These are phyloP conservation scores for Fusarium mexicanum DNA, from an alignment of 2,329 filamentous ascomycete genomes.

Conservation along the genomic window DNA sequence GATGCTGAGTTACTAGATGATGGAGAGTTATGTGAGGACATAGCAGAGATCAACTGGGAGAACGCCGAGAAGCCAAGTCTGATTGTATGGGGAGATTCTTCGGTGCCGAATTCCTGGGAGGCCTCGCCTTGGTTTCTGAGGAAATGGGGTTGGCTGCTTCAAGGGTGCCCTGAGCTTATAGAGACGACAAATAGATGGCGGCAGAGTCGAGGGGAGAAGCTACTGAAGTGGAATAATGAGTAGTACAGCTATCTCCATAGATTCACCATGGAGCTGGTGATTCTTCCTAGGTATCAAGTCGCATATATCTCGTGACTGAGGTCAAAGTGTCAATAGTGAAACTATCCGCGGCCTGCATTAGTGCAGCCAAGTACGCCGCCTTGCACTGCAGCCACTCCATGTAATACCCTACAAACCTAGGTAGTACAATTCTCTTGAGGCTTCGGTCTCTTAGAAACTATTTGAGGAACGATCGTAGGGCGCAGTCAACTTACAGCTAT, in stretches of 20 bases:
- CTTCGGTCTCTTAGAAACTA: no score
- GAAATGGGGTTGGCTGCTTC: constrained; percentile 25
- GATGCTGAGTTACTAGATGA: not conserved
- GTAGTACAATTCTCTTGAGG: no score
- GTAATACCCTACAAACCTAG: no score
- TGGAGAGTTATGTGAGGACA: constrained; percentile 3
- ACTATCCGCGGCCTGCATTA: not conserved
- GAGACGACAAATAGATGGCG: constrained; percentile 21
- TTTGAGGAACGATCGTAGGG: accelerated
- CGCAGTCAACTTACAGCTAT: accelerated
- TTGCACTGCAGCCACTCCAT: no score
- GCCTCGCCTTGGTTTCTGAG: constrained; percentile 7
- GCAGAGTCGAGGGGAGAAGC: constrained; percentile 10
- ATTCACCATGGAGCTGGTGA: no score
- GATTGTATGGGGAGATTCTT: constrained; percentile 24
- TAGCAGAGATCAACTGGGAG: constrained; percentile 1
- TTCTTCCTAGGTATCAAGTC: no score
- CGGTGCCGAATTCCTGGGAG: constrained; percentile 14
- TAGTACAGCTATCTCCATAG: not conserved
- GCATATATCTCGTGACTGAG: no score
- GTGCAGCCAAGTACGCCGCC: not conserved
- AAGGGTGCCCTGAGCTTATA: constrained; percentile 11
- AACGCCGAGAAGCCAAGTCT: constrained; percentile 4
- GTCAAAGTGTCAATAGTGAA: not conserved
- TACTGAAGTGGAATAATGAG: not conserved